Evolutionary conservation across 495 filamentous ascomycete genomes (phyloP).

Genomic region (Pyrenula aspistea): DNA sequence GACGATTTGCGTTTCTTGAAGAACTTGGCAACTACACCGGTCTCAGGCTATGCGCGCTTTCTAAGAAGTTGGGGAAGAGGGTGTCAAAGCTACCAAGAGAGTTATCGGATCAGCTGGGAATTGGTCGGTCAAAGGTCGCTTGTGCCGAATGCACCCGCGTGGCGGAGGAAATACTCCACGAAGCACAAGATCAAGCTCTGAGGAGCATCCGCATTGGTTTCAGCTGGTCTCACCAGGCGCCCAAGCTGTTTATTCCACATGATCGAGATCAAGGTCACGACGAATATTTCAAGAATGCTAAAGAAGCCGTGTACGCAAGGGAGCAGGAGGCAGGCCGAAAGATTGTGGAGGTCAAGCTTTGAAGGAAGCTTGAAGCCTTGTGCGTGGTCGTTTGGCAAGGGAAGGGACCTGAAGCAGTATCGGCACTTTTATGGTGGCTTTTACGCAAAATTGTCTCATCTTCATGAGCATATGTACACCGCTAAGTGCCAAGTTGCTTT

Average conservation of each 20-base stretch:
- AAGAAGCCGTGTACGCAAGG: not conserved
- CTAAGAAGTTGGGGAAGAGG: not conserved
- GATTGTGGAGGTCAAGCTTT: not conserved
- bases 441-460: too few relatives aligned
- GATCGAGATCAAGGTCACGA: not conserved
- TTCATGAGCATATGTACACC: too few relatives aligned
- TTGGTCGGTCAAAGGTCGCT: not conserved
- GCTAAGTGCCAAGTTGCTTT: too few relatives aligned
- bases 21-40: not conserved
- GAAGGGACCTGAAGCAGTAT: too few relatives aligned
- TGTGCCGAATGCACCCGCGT: not conserved
- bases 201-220: not conserved
- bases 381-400: too few relatives aligned
- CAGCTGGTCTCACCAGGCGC: not conserved
- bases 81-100: not conserved
- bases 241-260: not conserved
- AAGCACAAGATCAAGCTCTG: not conserved
- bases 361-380: too few relatives aligned
- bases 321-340: not conserved
- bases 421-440: too few relatives aligned
- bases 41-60: not conserved
- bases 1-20: not conserved
- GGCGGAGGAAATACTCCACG: not conserved
- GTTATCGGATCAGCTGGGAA: not conserved
- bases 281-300: not conserved